A percentile compares a stretch with the other conserved stretches of the same genome.
These are phyloP conservation scores for Phytophthora pluvialis DNA, from an alignment of 352 stramenopile genomes.

Conservation along the genomic window DNA sequence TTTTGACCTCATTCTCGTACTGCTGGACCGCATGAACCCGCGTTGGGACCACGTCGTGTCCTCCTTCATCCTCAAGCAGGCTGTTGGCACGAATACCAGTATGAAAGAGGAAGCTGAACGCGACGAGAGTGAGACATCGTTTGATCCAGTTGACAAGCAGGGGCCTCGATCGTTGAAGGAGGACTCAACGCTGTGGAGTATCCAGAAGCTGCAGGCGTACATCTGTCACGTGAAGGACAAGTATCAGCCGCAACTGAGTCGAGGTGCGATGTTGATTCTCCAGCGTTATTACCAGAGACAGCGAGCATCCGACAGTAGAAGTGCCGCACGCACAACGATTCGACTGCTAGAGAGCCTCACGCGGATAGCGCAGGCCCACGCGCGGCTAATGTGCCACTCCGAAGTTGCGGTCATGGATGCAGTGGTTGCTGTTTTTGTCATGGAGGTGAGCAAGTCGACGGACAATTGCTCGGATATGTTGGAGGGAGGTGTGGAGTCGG, in stretches of 20 bases:
- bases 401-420: slow-evolving; percentile 78
- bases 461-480: slow-evolving; percentile 66
- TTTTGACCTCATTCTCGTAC: slow-evolving; percentile 98
- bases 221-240: slow-evolving; percentile 92
- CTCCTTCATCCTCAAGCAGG: slow-evolving; percentile 94
- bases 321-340: slow-evolving; percentile 90
- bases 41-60: slow-evolving; percentile 95
- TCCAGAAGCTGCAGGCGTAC: slow-evolving; percentile 93
- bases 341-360: slow-evolving; percentile 95
- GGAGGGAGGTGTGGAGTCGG: slow-evolving; percentile 60
- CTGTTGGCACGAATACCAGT: slow-evolving; percentile 44
- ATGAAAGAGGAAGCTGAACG: slow-evolving; percentile 35
- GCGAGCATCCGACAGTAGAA: slow-evolving; percentile 62
- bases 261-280: slow-evolving; percentile 86
- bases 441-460: slow-evolving; percentile 78
- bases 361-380: slow-evolving; percentile 92
- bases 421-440: slow-evolving; percentile 79
- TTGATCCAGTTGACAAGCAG: slow-evolving; percentile 22
- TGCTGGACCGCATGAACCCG: slow-evolving; percentile 91
- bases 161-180: slow-evolving; percentile 4
- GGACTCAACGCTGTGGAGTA: slow-evolving; percentile 65
- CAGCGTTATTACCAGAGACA: slow-evolving; percentile 93
- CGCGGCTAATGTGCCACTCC: slow-evolving; percentile 79
- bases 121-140: slow-evolving; percentile 22
- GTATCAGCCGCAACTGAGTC: slow-evolving; percentile 86